These are phyloP conservation scores for Malus sieversii DNA, from an alignment of 306 rosid species.

Conservation along the genomic window DNA sequence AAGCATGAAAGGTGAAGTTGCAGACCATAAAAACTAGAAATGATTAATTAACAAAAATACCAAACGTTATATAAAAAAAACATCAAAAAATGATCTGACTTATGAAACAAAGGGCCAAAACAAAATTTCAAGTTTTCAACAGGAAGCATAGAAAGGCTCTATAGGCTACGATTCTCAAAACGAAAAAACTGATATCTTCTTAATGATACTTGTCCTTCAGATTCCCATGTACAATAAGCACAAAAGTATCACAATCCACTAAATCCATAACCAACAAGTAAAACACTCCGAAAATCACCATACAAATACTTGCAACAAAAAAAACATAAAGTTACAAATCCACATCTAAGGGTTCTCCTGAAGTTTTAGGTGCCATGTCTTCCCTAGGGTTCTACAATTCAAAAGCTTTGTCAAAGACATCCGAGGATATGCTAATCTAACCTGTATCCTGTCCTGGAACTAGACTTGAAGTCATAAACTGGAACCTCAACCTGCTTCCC, in stretches of 20 bases:
- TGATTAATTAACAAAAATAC: not conserved
- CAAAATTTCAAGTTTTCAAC: not conserved
- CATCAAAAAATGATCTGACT: not conserved
- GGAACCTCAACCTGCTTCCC: constrained; percentile 83
- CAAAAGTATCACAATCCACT: not conserved
- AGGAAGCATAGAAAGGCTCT: not conserved
- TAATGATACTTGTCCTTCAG: not conserved
- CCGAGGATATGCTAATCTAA: constrained; percentile 27
- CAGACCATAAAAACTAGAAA: not conserved
- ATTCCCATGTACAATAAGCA: not conserved
- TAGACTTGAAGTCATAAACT: constrained; percentile 90
- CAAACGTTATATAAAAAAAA: not conserved
- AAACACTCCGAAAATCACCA: not conserved
- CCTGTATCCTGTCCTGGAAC: constrained; percentile 95
- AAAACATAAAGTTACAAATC: not conserved
- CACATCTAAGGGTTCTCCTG: not conserved
- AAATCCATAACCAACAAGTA: not conserved
- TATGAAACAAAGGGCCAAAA: not conserved
- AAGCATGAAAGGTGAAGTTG: not conserved
- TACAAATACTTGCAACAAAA: not conserved
- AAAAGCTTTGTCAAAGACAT: not conserved
- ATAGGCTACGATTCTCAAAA: no score
- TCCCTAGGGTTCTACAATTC: not conserved
- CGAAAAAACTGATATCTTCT: not conserved
- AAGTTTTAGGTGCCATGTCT: not conserved